A percentile compares a stretch with the other conserved stretches of the same genome.
Conservation (phyloP, 768 basidiomycete species). For the Agaricus blazei region DNA sequence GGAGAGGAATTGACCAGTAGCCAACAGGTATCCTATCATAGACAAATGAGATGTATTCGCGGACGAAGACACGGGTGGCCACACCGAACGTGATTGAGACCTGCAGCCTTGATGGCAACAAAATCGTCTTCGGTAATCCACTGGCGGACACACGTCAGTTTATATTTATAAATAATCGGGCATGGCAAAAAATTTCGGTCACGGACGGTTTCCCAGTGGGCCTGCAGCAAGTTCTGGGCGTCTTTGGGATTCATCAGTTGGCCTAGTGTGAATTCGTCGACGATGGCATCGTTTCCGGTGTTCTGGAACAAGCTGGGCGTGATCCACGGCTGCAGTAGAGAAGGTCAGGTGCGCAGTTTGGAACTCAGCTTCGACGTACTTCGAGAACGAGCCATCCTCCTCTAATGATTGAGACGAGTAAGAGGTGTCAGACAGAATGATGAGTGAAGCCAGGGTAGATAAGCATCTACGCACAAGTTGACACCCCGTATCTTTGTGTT, state of each 20-base stretch:
- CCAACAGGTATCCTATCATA: constrained; percentile 58
- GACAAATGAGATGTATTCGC: neutral
- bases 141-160: constrained; percentile 14
- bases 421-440: constrained; percentile 1
- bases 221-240: constrained; percentile 37
- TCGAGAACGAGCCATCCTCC: constrained; percentile 65
- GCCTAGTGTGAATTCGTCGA: constrained; percentile 63
- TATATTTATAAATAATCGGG: constrained; percentile 2
- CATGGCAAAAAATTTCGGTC: neutral
- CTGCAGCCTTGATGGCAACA: constrained; percentile 54
- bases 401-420: constrained; percentile 21
- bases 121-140: constrained; percentile 74
- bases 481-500: constrained; percentile 44
- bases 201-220: constrained; percentile 53
- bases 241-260: constrained; percentile 39
- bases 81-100: constrained; percentile 69
- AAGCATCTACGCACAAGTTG: constrained; percentile 45
- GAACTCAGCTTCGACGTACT: constrained; percentile 21
- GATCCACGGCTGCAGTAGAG: constrained; percentile 59
- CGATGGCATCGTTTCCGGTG: constrained; percentile 48
- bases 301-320: constrained; percentile 68
- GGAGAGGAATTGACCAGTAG: constrained; percentile 76
- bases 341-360: neutral
- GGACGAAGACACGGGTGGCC: constrained; percentile 9
- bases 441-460: neutral